These are phyloP conservation scores for Rheum nobile DNA, from an alignment of 148 eudicot genomes.

Conservation along the genomic window DNA sequence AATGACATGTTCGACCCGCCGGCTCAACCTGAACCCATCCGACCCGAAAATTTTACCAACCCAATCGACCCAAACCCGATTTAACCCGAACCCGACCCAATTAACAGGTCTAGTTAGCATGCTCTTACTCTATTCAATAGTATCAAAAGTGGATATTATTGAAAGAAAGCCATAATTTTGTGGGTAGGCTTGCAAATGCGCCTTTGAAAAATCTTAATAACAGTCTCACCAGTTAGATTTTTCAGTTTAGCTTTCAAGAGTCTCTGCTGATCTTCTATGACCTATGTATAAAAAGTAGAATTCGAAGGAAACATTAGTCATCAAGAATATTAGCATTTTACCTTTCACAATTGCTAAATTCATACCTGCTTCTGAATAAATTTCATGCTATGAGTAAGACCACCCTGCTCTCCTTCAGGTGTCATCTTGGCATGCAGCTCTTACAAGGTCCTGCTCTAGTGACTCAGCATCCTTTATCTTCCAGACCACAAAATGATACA, in stretches of 20 bases:
- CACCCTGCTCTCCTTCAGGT: conserved; percentile 38
- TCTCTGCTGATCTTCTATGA: conserved; percentile 69
- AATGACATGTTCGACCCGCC: too few relatives aligned
- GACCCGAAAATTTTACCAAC: too few relatives aligned
- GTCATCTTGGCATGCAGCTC: conserved; percentile 92
- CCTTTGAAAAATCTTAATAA: too few relatives aligned
- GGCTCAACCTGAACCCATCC: too few relatives aligned
- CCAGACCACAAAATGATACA: conserved; percentile 86
- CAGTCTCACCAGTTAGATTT: conserved; percentile 78
- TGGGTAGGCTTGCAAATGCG: too few relatives aligned
- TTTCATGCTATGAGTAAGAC: conserved; percentile 87
- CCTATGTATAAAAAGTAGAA: conserved; percentile 29
- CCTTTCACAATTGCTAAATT: background rate
- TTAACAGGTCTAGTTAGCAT: too few relatives aligned
- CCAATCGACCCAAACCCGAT: too few relatives aligned
- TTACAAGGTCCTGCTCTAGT: conserved; percentile 88
- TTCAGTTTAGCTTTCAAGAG: conserved; percentile 76
- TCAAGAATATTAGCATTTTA: background rate
- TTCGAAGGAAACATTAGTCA: background rate
- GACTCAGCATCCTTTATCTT: conserved; percentile 82
- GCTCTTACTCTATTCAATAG: too few relatives aligned
- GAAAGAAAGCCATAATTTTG: too few relatives aligned
- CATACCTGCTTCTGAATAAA: conserved; percentile 91
- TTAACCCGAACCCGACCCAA: too few relatives aligned
- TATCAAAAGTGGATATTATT: too few relatives aligned